A percentile compares a stretch with the other conserved stretches of the same genome.
phyloP scores from a whole-genome alignment of 2,329 filamentous ascomycete species.

The Dothideomycetidae sp. region DNA sequence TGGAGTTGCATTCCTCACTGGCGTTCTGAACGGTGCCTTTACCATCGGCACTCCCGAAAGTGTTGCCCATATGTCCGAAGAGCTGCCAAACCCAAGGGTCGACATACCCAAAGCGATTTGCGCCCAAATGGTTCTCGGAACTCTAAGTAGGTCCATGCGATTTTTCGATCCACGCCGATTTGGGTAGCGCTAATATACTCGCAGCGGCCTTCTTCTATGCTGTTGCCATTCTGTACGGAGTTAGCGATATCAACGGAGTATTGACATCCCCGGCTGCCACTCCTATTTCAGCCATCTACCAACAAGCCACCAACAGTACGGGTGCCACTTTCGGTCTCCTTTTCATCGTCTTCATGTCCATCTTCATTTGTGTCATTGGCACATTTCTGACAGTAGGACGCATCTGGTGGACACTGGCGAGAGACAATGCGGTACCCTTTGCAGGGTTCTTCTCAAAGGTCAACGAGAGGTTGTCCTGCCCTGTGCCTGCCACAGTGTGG shows the following conservation, averaged over 20 bases:
- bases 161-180: too few relatives aligned
- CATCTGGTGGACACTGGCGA: slow-evolving; percentile 40
- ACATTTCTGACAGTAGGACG: slow-evolving; percentile 37
- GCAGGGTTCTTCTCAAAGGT: slow-evolving; percentile 39
- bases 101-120: slow-evolving; percentile 38
- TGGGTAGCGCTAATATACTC: neutral
- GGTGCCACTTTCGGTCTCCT: slow-evolving; percentile 43
- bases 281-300: slow-evolving; percentile 35
- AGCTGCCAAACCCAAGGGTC: slow-evolving; percentile 21
- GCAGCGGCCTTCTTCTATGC: slow-evolving; percentile 33
- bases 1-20: slow-evolving; percentile 25
- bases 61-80: slow-evolving; percentile 25
- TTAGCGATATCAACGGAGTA: slow-evolving; percentile 31
- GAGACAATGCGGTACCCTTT: slow-evolving; percentile 48
- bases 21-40: slow-evolving; percentile 26
- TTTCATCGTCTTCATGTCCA: slow-evolving; percentile 42
- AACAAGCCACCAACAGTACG: slow-evolving; percentile 33
- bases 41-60: slow-evolving; percentile 25
- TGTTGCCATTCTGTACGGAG: slow-evolving; percentile 38
- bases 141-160: slow-evolving; percentile 17
- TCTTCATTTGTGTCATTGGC: slow-evolving; percentile 35
- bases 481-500: slow-evolving; percentile 44
- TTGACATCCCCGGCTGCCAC: slow-evolving; percentile 28
- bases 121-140: slow-evolving; percentile 35
- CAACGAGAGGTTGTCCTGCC: slow-evolving; percentile 41